phyloP scores from a whole-genome alignment of 1,139 yeast genomes.

The Pichia sp. region DNA sequence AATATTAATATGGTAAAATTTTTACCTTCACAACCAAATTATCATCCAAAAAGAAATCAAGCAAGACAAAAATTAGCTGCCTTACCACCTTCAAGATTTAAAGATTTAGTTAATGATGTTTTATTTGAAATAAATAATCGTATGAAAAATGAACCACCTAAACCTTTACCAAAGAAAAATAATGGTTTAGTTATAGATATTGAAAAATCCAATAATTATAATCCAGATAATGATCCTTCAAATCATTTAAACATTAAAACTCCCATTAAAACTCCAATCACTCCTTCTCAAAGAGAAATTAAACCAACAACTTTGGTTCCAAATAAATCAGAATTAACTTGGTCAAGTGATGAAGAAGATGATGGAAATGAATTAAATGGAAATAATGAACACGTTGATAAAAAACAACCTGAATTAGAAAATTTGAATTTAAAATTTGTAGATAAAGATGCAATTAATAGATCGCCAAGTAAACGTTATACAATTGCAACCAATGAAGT shows the following conservation, averaged over 20 bases:
- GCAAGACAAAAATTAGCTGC: conserved; percentile 90
- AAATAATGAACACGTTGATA: background rate
- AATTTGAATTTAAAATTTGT: background rate
- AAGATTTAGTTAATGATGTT: conserved; percentile 87
- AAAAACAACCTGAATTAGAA: background rate
- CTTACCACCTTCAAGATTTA: conserved; percentile 74
- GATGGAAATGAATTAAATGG: conserved; percentile 16
- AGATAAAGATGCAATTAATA: conserved; percentile 5
- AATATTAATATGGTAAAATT: conserved; percentile 43
- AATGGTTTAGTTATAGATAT: conserved; percentile 6
- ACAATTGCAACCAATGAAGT: conserved; percentile 16
- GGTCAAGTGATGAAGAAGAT: conserved; percentile 79
- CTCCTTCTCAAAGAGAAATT: conserved; percentile 32
- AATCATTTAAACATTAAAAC: conserved; percentile 4
- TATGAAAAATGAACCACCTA: background rate
- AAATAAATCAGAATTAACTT: conserved; percentile 67
- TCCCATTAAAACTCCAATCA: conserved; percentile 13
- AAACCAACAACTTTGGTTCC: conserved; percentile 69
- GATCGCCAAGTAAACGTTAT: conserved; percentile 16
- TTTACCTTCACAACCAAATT: conserved; percentile 61
- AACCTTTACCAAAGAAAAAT: background rate
- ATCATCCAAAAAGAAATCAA: conserved; percentile 92
- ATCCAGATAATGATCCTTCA: background rate
- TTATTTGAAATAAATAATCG: conserved; percentile 82
- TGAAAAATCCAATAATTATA: conserved; percentile 7